A percentile compares a stretch with the other conserved stretches of the same genome.
phyloP scores from a whole-genome alignment of 1,284 basidiomycete species.

The Heliocybe sulcata region DNA sequence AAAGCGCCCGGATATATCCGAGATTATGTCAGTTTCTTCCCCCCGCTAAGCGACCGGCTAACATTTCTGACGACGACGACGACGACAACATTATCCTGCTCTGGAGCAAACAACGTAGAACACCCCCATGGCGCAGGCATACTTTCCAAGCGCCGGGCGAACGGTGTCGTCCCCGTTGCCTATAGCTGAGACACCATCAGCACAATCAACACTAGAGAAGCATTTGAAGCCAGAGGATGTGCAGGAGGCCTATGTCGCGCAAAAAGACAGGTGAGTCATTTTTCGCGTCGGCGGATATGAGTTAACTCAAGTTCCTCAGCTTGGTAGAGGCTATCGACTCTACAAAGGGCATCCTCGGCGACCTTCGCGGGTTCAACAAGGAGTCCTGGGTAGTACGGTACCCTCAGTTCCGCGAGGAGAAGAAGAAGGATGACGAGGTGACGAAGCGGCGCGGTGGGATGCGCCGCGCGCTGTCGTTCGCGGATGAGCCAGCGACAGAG shows the following conservation, averaged over 20 bases:
- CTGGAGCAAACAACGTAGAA: background rate
- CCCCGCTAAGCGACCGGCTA: background rate
- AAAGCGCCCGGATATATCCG: background rate
- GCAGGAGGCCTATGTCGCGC: conserved; percentile 66
- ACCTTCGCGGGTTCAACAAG: conserved; percentile 79
- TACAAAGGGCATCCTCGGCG: conserved; percentile 62
- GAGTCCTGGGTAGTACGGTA: conserved; percentile 85
- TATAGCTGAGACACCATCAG: background rate
- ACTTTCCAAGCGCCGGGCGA: conserved; percentile 1
- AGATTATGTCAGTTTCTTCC: background rate
- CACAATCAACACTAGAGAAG: background rate
- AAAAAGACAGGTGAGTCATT: conserved; percentile 55
- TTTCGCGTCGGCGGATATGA: background rate
- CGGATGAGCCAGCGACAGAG: conserved; percentile 65
- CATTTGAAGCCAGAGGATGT: conserved; percentile 37
- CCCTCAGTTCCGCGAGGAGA: conserved; percentile 48
- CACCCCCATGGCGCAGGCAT: conserved; percentile 2
- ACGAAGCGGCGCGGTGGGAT: conserved; percentile 30
- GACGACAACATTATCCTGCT: background rate
- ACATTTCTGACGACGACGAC: background rate
- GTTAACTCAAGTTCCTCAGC: conserved; percentile 29
- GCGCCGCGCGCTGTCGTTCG: conserved; percentile 73
- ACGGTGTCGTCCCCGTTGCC: conserved; percentile 3
- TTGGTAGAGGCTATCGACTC: conserved; percentile 71
- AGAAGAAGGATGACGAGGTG: conserved; percentile 15